Evolutionary conservation across 768 basidiomycete species (phyloP), one percentile per base, ranked within the genome.

Genomic region (Phlebiopsis gigantea): DNA sequence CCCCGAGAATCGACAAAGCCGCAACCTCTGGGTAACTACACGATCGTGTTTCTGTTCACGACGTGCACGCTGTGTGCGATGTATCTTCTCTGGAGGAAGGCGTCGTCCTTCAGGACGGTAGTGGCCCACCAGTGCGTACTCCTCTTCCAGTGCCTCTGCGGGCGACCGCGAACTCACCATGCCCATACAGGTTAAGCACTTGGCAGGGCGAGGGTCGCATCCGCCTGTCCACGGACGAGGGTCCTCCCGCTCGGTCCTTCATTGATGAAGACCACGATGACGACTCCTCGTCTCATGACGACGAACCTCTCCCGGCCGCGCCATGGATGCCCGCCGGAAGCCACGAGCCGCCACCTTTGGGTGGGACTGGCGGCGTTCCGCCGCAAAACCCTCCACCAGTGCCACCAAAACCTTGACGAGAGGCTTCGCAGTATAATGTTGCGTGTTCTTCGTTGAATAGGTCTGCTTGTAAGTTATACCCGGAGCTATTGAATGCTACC

Each of bases 151-250:
- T 14, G 10, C 8, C 24, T 48, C 26, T 8, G 26, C 7, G 28
- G 12, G 28, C 9, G 29, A 28, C 31, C 8, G 43, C 26, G 28
- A 26, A 46, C 34, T 39, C 44, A 46, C n/a, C n/a, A n/a, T 19
- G 25, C 8, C 30, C 29, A 5, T 52, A 21, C 62, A 88, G 87
- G 61, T 68, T 89, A 53, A 82, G 81, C 61, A 80, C 79, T 5
- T 78, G 85, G 68, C 73, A 75, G 1, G 68, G 71, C 15, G 81
- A 84, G 57, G 87, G 87, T 2, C 74, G 68, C 5, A 85, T 89
- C 54, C 79, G 87, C 8, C 75, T 89, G 21, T 87, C 85, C 46
- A 77, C 81, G 63, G 87, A 89, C 61, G 85, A 88, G 53, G 84
- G 85, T 0, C 87, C 87, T 12, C 76, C 86, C n/a, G 78, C 85